Conservation (phyloP, 371 early-diverging fungal species). For the Rhizopus sp. region DNA sequence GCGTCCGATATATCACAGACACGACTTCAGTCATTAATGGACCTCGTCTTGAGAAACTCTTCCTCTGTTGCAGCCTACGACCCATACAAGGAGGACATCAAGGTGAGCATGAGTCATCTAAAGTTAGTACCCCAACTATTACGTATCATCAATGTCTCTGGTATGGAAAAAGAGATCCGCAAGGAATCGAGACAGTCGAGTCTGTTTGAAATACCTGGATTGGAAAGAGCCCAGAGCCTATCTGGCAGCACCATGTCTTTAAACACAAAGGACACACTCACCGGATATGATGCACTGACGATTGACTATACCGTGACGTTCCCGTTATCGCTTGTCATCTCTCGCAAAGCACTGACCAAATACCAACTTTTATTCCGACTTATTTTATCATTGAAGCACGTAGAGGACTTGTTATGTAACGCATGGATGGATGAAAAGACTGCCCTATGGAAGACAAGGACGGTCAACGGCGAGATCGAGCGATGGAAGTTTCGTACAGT, state of each 20-base stretch:
- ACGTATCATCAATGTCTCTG: slow-evolving; percentile 59
- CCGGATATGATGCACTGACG: slow-evolving; percentile 78
- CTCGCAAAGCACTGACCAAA: slow-evolving; percentile 78
- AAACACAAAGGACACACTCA: background rate
- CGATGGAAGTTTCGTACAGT: slow-evolving; percentile 66
- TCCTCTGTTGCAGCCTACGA: slow-evolving; percentile 80
- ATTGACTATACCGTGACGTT: slow-evolving; percentile 81
- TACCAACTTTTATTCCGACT: slow-evolving; percentile 93
- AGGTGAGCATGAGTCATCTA: slow-evolving; percentile 64
- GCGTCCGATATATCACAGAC: slow-evolving; percentile 67
- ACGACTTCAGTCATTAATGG: slow-evolving; percentile 83
- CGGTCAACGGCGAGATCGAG: slow-evolving; percentile 39
- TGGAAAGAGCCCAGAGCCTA: slow-evolving; percentile 34
- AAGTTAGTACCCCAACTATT: slow-evolving; percentile 74
- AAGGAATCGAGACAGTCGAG: background rate
- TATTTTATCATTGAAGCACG: slow-evolving; percentile 81
- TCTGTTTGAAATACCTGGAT: slow-evolving; percentile 2
- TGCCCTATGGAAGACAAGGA: slow-evolving; percentile 33
- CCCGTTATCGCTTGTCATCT: slow-evolving; percentile 88
- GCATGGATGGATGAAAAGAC: slow-evolving; percentile 73
- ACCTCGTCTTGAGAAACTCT: slow-evolving; percentile 87
- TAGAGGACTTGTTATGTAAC: slow-evolving; percentile 75
- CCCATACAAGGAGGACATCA: slow-evolving; percentile 85
- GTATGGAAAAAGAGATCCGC: slow-evolving; percentile 29
- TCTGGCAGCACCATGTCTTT: slow-evolving; percentile 16